Evolutionary conservation across 257 asterid genomes (phyloP), one percentile per base, ranked within the genome.

Genomic region (Nemophila menziesii): DNA sequence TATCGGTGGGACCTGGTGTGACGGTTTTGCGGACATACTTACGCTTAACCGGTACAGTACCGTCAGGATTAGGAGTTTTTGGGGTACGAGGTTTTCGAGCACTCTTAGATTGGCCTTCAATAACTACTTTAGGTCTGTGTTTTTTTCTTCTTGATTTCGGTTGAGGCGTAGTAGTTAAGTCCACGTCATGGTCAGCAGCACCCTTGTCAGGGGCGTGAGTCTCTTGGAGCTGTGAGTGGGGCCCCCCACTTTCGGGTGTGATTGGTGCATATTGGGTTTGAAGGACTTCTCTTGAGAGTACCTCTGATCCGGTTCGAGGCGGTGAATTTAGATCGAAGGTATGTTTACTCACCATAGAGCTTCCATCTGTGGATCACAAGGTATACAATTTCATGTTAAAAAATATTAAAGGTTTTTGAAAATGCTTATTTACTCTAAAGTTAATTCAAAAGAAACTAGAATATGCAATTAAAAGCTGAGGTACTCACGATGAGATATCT

Each of bases 61-160:
- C 72, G 54, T 54, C 61, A 20, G 62, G 20, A 56, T 14, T 66
- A 55, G 72, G 17, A 40, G 67, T 54, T 44, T 60, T 79, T 44
- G 55, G 44, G 5, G 57, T 66, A 43, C 67, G 62, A 53, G 68
- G 54, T 43, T 45, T 73, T 8, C 65, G 72, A 54, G 77, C 51
- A 37, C 46, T 66, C 51, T 70, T 76, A 52, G 66, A 49, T 61
- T 75, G 26, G 49, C 79, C 82, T 65, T 80, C 98, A 42, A 53
- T 54, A 23, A 90, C 61, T 42, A 90, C 98, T 60, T 80, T 90
- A 39, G 98, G 98, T 75, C 96, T 79, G 74, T 90, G 94, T 55
- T 77, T 90, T 63, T 57, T 85, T 63, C 78, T 67, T 62, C 92
- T 81, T 34, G 78, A 56, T 66, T 72, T 90, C 56, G 48, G 78